Base-by-base conservation (phyloP, 257 asterid species). In the Jaltomata sinuosa region DNA sequence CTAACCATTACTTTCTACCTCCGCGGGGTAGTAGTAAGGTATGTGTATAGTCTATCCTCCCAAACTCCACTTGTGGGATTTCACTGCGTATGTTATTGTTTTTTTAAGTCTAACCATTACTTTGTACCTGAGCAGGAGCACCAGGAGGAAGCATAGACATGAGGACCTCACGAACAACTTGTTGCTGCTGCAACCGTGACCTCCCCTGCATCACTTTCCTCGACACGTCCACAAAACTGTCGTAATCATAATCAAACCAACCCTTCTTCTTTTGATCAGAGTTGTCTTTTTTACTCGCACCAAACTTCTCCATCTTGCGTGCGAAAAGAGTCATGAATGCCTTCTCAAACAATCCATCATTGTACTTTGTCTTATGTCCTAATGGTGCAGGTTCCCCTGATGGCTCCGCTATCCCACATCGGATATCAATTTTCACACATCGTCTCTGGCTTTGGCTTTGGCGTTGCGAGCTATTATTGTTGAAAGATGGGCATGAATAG, bases 111-210 rank as follows among this genome's bases (percentile, higher is more conserved):
- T n/a, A n/a, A n/a, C n/a, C n/a, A n/a, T n/a, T n/a, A n/a, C n/a
- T n/a, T n/a, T n/a, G 45, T 88, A 94, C 99, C 88, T 96, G 99
- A 71, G 93, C 95, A 81, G 99, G 99, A 61, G 99, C 99, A 31
- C 97, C 98, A 9, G 98, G 98, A 87, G 99, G 98, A 38, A 96
- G 97, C 92, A 96, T 94, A 83, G 99, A 96, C 81, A 93, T 89
- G 45, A 96, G 97, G 49, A 96, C 98, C 86, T 94, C 93, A 4
- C 98, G 86, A 50, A 94, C 98, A 3, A 92, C 97, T 84, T 91
- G 84, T 69, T 94, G 98, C 92, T 94, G 98, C 90, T 96, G 95
- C 84, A 87, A 16, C 19, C 94, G 94, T 1, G 87, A 82, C 89
- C 99, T 86, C 31, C 99, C 98, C 61, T 87, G 89, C 93, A 93